Base-by-base conservation (phyloP, 164 flowering plant genomes). In the Litsea cubeba region DNA sequence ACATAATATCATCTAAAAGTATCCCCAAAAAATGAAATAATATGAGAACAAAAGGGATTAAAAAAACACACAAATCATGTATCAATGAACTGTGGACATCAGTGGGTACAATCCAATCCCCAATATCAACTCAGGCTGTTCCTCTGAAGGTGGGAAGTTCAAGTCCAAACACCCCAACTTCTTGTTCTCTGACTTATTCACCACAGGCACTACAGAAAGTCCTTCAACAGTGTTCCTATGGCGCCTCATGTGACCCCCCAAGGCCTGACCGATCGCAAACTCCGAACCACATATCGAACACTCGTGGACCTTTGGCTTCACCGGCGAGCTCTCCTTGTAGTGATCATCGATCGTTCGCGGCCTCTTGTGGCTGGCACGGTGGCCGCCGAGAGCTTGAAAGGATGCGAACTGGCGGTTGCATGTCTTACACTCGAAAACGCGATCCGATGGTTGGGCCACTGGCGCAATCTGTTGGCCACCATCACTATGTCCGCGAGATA, bases 321-420 rank as follows among this genome's bases (percentile, higher is more conserved):
- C 17, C 60, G 60, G 60, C 24, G 76, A 25, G 25, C 22, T 22
- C 40, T 65, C n/a, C 69, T 15, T 70, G 25, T n/a, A 58, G 0
- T 22, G 77, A 3, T 65, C 79, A 1, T 35, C 85, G 64, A 60
- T 49, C 1, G 79, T 20, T 72, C 87, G 78, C 1, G 91, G 92
- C 81, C 86, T 89, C 87, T 91, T 94, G 83, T 94, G 98, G 66
- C 97, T 91, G 3, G 98, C 96, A 4, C 98, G 73, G 80, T 93
- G 97, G 12, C 97, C 97, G 0, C 97, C 97, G 0, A 92, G 83
- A 0, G 98, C 98, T 67, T 94, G 98, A 62, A 94, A 94, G 28
- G 98, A 94, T 3, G 88, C 81, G 76, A 94, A 94, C 69, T 86
- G 85, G 20, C 91, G 78, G 78, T 82, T 88, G 50, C 98, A 94